A percentile compares a stretch with the other conserved stretches of the same genome.
These are phyloP conservation scores for Aspergillus fumigatiaffinis DNA, from an alignment of 2,329 filamentous ascomycete genomes.

Conservation along the genomic window DNA sequence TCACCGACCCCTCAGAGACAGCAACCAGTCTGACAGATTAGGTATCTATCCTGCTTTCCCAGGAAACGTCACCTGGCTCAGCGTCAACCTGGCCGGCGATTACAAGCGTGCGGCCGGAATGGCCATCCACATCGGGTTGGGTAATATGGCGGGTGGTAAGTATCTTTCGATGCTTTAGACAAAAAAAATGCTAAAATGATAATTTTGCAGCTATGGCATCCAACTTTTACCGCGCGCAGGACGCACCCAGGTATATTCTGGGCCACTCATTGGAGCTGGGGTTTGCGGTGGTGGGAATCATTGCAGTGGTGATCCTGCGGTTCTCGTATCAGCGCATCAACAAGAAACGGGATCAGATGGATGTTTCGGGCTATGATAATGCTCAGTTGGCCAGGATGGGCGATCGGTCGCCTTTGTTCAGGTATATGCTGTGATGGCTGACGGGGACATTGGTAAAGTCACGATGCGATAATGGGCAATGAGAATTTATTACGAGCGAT, in stretches of 20 bases:
- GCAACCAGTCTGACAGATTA: constrained; percentile 9
- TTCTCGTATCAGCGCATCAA: constrained; percentile 58
- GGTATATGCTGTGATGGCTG: constrained; percentile 51
- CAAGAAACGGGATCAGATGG: constrained; percentile 49
- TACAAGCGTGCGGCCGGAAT: constrained; percentile 57
- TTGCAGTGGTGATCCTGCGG: constrained; percentile 43
- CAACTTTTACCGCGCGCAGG: constrained; percentile 62
- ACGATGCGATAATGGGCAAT: neutral
- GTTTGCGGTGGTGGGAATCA: constrained; percentile 46
- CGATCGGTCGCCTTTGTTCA: constrained; percentile 60
- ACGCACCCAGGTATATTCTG: constrained; percentile 48
- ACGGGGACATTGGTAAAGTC: no score
- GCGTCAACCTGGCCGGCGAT: constrained; percentile 56
- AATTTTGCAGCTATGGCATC: constrained; percentile 57
- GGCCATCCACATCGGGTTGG: constrained; percentile 61
- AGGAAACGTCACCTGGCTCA: constrained; percentile 53
- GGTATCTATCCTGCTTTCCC: constrained; percentile 47
- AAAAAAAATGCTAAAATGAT: neutral
- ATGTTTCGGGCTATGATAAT: constrained; percentile 41
- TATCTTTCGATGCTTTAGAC: neutral
- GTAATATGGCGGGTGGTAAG: constrained; percentile 47
- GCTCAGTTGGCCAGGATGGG: constrained; percentile 55
- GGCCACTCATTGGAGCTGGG: constrained; percentile 51
- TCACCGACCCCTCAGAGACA: no score
- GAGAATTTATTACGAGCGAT: neutral